Percentiles rank a stretch among this genome's conserved stretches.
These are phyloP conservation scores for Lathyrus aphaca DNA, from an alignment of 306 rosid genomes.

Conservation along the genomic window DNA sequence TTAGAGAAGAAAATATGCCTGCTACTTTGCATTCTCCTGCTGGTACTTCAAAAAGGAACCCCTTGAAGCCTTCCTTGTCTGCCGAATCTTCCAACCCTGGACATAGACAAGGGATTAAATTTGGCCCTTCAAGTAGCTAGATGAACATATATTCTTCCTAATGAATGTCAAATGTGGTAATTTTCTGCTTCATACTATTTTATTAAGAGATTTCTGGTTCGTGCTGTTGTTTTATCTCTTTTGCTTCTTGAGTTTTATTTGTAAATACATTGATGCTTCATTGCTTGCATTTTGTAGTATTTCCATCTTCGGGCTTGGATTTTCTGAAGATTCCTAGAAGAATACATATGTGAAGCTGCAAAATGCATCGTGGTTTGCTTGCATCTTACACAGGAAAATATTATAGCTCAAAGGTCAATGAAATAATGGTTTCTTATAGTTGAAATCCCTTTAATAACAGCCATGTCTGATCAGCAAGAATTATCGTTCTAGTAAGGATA, in stretches of 20 bases:
- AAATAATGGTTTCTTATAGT: too few species aligned
- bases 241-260: conserved; percentile 25
- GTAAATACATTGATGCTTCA: conserved; percentile 33
- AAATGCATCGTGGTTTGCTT: conserved; percentile 45
- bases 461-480: conserved; percentile 76
- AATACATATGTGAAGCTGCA: conserved; percentile 53
- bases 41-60: conserved; percentile 66
- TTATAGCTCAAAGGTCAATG: too few species aligned
- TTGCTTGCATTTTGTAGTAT: conserved; percentile 37
- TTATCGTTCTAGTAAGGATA: conserved; percentile 68
- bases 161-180: conserved; percentile 66
- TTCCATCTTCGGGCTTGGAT: conserved; percentile 53
- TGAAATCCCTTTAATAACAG: conserved; percentile 62
- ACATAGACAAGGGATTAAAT: conserved; percentile 62
- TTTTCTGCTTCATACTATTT: conserved; percentile 29
- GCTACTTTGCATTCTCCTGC: conserved; percentile 63
- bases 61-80: conserved; percentile 60
- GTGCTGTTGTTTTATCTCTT: not conserved
- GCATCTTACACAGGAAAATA: too few species aligned
- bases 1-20: conserved; percentile 59
- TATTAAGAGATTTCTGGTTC: not conserved
- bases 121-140: conserved; percentile 87
- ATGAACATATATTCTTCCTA: conserved; percentile 88
- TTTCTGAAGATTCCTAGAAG: conserved; percentile 33
- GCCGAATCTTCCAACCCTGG: conserved; percentile 62